Evolutionary conservation across 2,329 filamentous ascomycete genomes (phyloP).

Genomic region (Gnomoniopsis sp.): DNA sequence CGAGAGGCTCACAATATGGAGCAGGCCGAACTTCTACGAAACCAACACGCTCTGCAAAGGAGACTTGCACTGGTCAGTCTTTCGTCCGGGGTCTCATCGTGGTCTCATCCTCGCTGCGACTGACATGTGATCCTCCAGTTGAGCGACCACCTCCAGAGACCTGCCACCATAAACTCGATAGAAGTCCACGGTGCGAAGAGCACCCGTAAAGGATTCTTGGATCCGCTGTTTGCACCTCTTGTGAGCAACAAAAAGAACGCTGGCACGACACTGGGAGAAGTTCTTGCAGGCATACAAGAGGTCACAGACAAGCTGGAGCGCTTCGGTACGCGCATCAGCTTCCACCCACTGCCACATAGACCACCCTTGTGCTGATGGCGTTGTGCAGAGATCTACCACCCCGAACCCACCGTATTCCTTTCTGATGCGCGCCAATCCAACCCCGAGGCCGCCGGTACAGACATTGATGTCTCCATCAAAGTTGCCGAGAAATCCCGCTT

Average conservation of each 20-base stretch:
- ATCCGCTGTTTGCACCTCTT: slow-evolving; percentile 75
- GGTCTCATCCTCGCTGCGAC: not conserved
- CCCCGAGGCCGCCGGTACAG: slow-evolving; percentile 67
- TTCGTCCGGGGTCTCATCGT: not conserved
- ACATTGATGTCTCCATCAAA: slow-evolving; percentile 76
- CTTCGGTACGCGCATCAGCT: slow-evolving; percentile 59
- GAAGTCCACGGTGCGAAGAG: slow-evolving; percentile 78
- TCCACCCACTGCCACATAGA: not conserved
- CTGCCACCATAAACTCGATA: slow-evolving; percentile 83
- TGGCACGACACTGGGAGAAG: slow-evolving; percentile 76
- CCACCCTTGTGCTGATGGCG: not conserved
- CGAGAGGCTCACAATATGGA: slow-evolving; percentile 33
- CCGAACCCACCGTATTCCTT: slow-evolving; percentile 77
- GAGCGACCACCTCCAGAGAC: slow-evolving; percentile 77
- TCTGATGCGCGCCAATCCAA: slow-evolving; percentile 70
- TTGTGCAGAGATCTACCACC: slow-evolving; percentile 75
- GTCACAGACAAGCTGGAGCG: slow-evolving; percentile 72
- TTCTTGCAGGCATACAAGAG: slow-evolving; percentile 67
- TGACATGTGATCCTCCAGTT: slow-evolving; percentile 47
- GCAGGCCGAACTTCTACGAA: slow-evolving; percentile 25
- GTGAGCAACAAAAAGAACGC: slow-evolving; percentile 64
- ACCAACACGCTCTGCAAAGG: slow-evolving; percentile 36
- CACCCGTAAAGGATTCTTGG: slow-evolving; percentile 80
- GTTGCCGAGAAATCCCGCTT: slow-evolving; percentile 78
- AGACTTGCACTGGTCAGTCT: slow-evolving; percentile 32